These are phyloP conservation scores for Serendipita vermifera DNA, from an alignment of 768 basidiomycete genomes.

Conservation along the genomic window DNA sequence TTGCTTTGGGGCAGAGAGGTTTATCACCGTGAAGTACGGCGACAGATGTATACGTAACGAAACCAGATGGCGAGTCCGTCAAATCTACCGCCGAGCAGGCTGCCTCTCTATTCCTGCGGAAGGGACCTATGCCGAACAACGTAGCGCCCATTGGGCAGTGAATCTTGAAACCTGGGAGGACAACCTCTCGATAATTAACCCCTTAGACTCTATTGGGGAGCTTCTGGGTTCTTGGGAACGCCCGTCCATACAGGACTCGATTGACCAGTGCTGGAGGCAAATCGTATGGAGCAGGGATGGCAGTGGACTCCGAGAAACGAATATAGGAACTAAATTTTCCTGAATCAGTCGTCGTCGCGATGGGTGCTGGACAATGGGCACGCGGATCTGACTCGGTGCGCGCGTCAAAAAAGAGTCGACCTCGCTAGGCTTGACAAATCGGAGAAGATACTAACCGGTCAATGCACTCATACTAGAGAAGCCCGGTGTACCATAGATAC, in stretches of 20 bases:
- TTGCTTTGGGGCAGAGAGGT: too few relatives aligned
- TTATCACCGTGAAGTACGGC: too few relatives aligned
- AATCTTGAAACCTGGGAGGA: too few relatives aligned
- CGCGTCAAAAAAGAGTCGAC: not conserved
- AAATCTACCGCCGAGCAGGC: too few relatives aligned
- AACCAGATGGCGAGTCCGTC: too few relatives aligned
- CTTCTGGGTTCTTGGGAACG: too few relatives aligned
- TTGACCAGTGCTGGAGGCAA: constrained; percentile 74
- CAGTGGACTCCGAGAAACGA: constrained; percentile 31
- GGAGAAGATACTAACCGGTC: constrained; percentile 36
- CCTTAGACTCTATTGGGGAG: too few relatives aligned
- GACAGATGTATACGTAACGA: too few relatives aligned
- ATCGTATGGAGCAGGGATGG: constrained; percentile 60
- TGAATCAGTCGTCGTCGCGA: constrained; percentile 11
- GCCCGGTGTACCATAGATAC: constrained; percentile 54
- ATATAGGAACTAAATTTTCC: constrained; percentile 33
- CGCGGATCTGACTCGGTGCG: not conserved
- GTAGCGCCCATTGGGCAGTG: too few relatives aligned
- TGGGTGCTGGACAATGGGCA: constrained; percentile 11
- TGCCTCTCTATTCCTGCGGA: too few relatives aligned
- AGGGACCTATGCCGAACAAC: too few relatives aligned
- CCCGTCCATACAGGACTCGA: constrained; percentile 43
- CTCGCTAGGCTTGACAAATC: constrained; percentile 12
- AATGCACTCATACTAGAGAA: constrained; percentile 56
- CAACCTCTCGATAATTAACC: too few relatives aligned